Base-by-base conservation (phyloP, 2,329 filamentous ascomycete genomes). In the Sclerotinia minor region DNA sequence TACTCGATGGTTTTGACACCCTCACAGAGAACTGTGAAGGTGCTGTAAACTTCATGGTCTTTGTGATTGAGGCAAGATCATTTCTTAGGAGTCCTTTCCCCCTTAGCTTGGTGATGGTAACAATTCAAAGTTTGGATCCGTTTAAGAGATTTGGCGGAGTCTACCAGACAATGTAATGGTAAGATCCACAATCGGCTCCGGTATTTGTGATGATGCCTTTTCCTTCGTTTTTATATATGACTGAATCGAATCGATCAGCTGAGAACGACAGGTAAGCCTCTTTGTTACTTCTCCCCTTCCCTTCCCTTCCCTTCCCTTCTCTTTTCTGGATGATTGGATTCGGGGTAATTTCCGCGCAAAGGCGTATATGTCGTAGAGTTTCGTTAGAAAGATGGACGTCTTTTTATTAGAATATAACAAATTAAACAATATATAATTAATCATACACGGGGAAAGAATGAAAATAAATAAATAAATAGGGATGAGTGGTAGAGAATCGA, bases 21-120 rank as follows among this genome's bases (percentile, higher is more conserved):
- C 75, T 76, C 76, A 77, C 76, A 75, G 75, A 75, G 75, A 77
- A 73, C 76, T 77, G 75, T 68, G 73, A 74, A 76, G 76, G 72
- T 73, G 74, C 74, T 75, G 72, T 76, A 76, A 74, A 71, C 75
- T 75, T 78, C 76, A 78, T 78, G 75, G 75, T 77, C 76, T 73
- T 76, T 73, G 73, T 69, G 72, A 73, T 72, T 65, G 59, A 68
- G 60, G 60, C 64, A 71, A 71, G 73, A 73, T 76, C 76, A 78
- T 78, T 73, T 73, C 74, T 71, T 11, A 61, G 67, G 64, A 73
- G 72, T 67, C 73, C 71, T 69, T 67, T 71, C 65, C 57, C 60
- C 65, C 64, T 53, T 68, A 70, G 69, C 64, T 69, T 70, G 61
- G 67, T 69, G 52, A 47, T 60, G 49, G 29, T 60, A 17, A 65